Conservation (phyloP, 768 basidiomycete species). For the Cyathus striatus region DNA sequence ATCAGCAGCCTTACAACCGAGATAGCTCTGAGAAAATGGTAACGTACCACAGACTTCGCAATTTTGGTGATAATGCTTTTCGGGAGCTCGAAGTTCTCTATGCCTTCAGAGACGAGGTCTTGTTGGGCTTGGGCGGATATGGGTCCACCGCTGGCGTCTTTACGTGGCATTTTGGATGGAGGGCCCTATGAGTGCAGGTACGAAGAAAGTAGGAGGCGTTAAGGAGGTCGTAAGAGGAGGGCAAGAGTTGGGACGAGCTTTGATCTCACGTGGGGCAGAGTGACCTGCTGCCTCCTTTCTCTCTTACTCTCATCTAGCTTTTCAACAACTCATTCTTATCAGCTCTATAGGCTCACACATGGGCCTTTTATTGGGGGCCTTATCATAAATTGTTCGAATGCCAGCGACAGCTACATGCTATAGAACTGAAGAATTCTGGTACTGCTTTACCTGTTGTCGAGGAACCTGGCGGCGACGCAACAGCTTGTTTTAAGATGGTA, state of each 20-base stretch:
- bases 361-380: no score
- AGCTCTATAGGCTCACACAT: no score
- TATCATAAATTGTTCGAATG: no score
- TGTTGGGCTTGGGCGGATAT: constrained; percentile 77
- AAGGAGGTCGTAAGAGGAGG: background rate
- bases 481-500: no score
- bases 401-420: no score
- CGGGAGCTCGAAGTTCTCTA: constrained; percentile 87
- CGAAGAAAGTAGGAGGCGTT: background rate
- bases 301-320: no score
- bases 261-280: background rate
- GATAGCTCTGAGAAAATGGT: background rate
- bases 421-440: no score
- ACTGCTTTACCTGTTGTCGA: no score
- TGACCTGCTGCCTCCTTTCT: no score
- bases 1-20: no score
- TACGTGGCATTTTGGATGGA: constrained; percentile 57
- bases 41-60: constrained; percentile 75
- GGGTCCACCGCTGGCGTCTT: constrained; percentile 48
- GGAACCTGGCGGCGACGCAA: no score
- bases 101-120: constrained; percentile 75
- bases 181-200: background rate
- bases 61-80: constrained; percentile 79
- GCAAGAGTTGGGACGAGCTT: background rate
- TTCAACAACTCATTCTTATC: no score